phyloP scores from a whole-genome alignment of 768 basidiomycete genomes.

The Bullera alba region DNA sequence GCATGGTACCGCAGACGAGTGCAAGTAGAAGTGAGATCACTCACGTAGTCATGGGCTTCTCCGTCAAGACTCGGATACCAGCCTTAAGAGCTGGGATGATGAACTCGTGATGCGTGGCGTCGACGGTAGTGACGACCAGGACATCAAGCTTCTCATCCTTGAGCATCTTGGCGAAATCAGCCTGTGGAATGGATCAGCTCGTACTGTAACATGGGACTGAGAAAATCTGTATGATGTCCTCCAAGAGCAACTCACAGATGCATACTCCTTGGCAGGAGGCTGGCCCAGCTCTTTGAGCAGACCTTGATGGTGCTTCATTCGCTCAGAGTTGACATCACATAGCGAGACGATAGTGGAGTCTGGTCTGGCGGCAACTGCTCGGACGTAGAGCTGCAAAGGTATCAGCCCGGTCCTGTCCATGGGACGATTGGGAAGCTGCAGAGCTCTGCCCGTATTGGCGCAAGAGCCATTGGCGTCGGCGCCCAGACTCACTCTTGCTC shows the following conservation, averaged over 20 bases:
- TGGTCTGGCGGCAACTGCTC: slow-evolving; percentile 51
- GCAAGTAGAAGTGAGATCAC: no score
- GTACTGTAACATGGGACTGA: slow-evolving; percentile 20
- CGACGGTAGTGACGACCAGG: slow-evolving; percentile 53
- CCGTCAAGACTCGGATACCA: slow-evolving; percentile 50
- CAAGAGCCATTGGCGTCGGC: no score
- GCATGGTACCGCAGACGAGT: no score
- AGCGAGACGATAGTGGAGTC: slow-evolving; percentile 49
- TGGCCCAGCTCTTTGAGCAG: slow-evolving; percentile 49
- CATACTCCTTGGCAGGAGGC: slow-evolving; percentile 26
- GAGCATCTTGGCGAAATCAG: slow-evolving; percentile 51
- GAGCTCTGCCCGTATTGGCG: no score
- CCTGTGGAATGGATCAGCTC: slow-evolving; percentile 48
- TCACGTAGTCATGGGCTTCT: slow-evolving; percentile 55
- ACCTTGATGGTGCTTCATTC: slow-evolving; percentile 51
- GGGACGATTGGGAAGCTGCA: no score
- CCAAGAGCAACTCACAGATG: slow-evolving; percentile 13
- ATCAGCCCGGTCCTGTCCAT: background rate
- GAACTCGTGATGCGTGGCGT: slow-evolving; percentile 52
- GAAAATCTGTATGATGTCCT: background rate
- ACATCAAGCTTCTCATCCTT: slow-evolving; percentile 50
- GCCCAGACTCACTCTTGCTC: slow-evolving; percentile 30
- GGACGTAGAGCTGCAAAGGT: slow-evolving; percentile 49
- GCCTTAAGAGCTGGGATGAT: slow-evolving; percentile 48
- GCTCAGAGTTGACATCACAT: slow-evolving; percentile 52